A percentile compares a stretch with the other conserved stretches of the same genome.
These are phyloP conservation scores for Vaucheria bursata DNA, from an alignment of 352 stramenopile genomes.

Conservation along the genomic window DNA sequence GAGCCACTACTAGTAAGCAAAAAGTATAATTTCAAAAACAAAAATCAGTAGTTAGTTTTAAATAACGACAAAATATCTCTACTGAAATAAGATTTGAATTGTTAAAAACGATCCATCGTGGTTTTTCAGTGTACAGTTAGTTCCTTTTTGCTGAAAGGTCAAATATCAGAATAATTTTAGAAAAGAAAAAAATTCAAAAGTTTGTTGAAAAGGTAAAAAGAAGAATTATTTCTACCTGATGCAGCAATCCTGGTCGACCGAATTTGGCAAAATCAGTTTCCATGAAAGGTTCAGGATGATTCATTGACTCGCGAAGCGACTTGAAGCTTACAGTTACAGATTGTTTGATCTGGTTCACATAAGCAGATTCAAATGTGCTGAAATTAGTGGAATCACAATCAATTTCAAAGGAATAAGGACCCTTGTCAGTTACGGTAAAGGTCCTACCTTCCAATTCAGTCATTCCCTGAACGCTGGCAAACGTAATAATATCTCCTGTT, in stretches of 20 bases:
- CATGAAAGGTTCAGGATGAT: constrained; percentile 83
- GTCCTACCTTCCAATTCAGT: constrained; percentile 47
- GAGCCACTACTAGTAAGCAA: no score
- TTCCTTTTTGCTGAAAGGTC: no score
- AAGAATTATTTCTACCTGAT: no score
- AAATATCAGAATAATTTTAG: no score
- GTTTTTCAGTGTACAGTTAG: no score
- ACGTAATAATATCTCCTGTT: constrained; percentile 88
- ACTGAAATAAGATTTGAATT: no score
- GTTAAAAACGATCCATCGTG: no score
- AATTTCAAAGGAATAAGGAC: constrained; percentile 94
- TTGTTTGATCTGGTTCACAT: constrained; percentile 90
- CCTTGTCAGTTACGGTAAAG: constrained; percentile 59
- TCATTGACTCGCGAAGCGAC: constrained; percentile 68
- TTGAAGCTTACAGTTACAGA: constrained; percentile 83
- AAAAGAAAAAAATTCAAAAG: no score
- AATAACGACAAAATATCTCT: no score
- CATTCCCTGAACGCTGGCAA: constrained; percentile 58
- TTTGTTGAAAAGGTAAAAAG: no score
- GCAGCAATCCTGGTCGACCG: constrained; percentile 59
- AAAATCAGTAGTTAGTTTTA: no score
- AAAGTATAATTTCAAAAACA: no score
- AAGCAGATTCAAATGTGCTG: constrained; percentile 56
- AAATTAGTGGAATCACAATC: constrained; percentile 62
- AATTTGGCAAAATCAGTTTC: constrained; percentile 96